Evolutionary conservation across 2,329 filamentous ascomycete genomes (phyloP).

Genomic region (Zymoseptoria brevis): DNA sequence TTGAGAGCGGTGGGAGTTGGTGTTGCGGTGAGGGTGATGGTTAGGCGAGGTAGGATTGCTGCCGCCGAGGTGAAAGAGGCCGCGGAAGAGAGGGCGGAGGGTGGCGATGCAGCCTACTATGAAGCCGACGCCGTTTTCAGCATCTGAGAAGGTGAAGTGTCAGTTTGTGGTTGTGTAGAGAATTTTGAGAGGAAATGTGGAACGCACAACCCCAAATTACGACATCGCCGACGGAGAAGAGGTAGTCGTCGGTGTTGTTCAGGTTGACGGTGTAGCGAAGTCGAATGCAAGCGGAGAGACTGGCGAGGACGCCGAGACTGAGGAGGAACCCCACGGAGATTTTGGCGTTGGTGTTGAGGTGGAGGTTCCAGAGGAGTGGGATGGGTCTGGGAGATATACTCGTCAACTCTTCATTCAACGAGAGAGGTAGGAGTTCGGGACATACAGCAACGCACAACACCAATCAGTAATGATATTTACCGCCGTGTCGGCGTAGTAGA

Average conservation of each 20-base stretch:
- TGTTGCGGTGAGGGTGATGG: neutral
- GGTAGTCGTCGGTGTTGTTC: slow-evolving; percentile 27
- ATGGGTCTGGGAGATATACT: slow-evolving; percentile 25
- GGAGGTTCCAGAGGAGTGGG: slow-evolving; percentile 36
- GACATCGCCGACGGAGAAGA: slow-evolving; percentile 29
- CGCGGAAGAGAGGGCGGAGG: slow-evolving; percentile 29
- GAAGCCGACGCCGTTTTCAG: slow-evolving; percentile 31
- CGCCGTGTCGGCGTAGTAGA: slow-evolving; percentile 31
- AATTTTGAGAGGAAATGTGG: too few species aligned
- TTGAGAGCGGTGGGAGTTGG: slow-evolving; percentile 6
- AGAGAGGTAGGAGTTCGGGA: neutral
- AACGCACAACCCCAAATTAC: slow-evolving; percentile 29
- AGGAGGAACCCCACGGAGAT: slow-evolving; percentile 32
- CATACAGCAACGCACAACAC: slow-evolving; percentile 30
- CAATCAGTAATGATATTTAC: slow-evolving; percentile 33
- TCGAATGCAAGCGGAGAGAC: slow-evolving; percentile 28
- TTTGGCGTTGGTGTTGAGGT: slow-evolving; percentile 36
- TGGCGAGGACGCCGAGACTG: slow-evolving; percentile 30
- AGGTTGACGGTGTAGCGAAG: slow-evolving; percentile 31
- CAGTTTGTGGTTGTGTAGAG: neutral
- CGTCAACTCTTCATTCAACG: neutral
- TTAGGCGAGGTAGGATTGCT: neutral
- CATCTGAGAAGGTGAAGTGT: slow-evolving; percentile 11
- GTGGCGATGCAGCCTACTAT: slow-evolving; percentile 30
- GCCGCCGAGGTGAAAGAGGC: slow-evolving; percentile 15